Evolutionary conservation across 352 stramenopile species (phyloP).

Genomic region (Pythium pyrilobum): DNA sequence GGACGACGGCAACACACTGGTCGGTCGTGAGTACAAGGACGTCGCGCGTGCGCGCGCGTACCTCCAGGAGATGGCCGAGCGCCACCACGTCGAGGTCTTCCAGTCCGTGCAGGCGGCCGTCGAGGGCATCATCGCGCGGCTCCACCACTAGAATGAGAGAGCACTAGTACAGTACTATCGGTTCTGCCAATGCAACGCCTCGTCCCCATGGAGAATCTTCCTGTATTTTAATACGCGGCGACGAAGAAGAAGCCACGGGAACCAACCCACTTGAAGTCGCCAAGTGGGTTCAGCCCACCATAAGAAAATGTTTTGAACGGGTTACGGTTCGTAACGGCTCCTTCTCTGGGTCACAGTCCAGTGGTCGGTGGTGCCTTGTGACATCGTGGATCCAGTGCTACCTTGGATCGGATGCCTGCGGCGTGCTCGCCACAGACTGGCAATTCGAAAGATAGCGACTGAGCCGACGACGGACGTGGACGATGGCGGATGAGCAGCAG

Average conservation of each 20-base stretch:
- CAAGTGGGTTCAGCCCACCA: too few species aligned
- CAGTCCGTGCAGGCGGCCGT: constrained; percentile 55
- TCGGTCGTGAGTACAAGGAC: constrained; percentile 76
- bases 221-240: too few species aligned
- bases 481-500: constrained; percentile 14
- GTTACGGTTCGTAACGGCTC: too few species aligned
- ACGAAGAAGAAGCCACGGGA: too few species aligned
- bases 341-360: too few species aligned
- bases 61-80: constrained; percentile 80
- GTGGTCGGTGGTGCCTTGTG: background rate
- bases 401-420: background rate
- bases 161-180: background rate
- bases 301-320: too few species aligned
- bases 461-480: background rate
- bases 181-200: too few species aligned
- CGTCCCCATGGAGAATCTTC: too few species aligned
- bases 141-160: constrained; percentile 22
- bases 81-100: constrained; percentile 75
- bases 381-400: background rate
- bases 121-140: constrained; percentile 52
- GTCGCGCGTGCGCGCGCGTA: constrained; percentile 71
- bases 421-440: constrained; percentile 8
- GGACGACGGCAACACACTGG: constrained; percentile 40
- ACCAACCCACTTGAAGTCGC: too few species aligned
- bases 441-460: constrained; percentile 15